These are phyloP conservation scores for Dothistroma pini DNA, from an alignment of 2,329 filamentous ascomycete species.

Conservation along the genomic window DNA sequence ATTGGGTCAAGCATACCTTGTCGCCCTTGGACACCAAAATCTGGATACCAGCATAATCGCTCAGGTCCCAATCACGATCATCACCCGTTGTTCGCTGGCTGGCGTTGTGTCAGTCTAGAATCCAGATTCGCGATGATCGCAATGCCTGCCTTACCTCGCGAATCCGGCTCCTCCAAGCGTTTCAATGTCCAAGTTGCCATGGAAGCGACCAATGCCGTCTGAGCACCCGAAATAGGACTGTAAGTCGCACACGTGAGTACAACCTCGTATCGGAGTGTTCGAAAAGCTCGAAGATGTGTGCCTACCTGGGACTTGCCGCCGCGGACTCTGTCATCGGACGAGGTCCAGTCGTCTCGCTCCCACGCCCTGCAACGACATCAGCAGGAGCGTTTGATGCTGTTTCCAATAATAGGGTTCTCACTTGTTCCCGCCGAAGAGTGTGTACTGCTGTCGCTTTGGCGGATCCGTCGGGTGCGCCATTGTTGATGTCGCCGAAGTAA, in stretches of 20 bases:
- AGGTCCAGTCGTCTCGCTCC: conserved; percentile 60
- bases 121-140: neutral
- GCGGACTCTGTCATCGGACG: conserved; percentile 72
- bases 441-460: conserved; percentile 15
- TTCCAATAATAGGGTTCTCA: conserved; percentile 15
- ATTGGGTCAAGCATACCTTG: conserved; percentile 32
- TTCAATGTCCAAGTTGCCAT: conserved; percentile 67
- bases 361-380: conserved; percentile 49
- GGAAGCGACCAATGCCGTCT: conserved; percentile 51
- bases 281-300: neutral
- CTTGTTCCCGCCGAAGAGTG: conserved; percentile 35
- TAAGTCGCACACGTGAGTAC: neutral
- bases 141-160: conserved; percentile 40
- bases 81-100: conserved; percentile 65
- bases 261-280: neutral
- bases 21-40: conserved; percentile 55
- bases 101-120: neutral
- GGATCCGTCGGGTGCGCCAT: conserved; percentile 1
- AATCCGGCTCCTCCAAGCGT: conserved; percentile 79
- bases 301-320: conserved; percentile 62
- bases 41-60: conserved; percentile 53
- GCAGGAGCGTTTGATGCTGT: neutral
- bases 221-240: conserved; percentile 46
- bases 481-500: neutral
- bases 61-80: conserved; percentile 60